Evolutionary conservation across 768 basidiomycete genomes (phyloP), one percentile per base, ranked within the genome.

Genomic region (Lactarius tabidus): DNA sequence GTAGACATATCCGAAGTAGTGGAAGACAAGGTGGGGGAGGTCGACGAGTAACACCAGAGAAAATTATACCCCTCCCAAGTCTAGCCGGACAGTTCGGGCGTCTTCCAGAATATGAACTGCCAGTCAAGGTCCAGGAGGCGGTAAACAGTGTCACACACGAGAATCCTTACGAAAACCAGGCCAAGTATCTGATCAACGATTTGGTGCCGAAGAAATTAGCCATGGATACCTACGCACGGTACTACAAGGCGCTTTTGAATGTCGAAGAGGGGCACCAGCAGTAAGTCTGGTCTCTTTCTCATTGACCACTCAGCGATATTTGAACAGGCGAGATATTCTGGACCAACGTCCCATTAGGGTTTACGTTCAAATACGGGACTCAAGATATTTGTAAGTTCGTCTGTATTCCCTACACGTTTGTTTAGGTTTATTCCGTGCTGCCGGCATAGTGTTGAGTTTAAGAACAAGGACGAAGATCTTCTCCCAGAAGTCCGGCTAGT

Each of bases 251-350:
- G 8, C 38, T 66, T 26, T 35, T 69, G 12, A 62, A 60, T 15
- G 35, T 69, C 2, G 58, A 67, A 48, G 74, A 75, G 43, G 77
- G 80, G 15, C 77, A 79, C 12, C 85, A 86, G 7, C 84, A 86
- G 72, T 69, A 75, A 29, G 80, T 86, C 5, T 71, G 74, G 31
- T 10, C 26, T 9, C 15, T 31, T 20, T 57, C 12, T 33, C 38
- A n/a, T 9, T 36, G 17, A 17, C 12, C 29, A n/a, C 10, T 76
- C 38, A 71, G 73, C 18, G 69, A 79, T 52, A 80, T 86, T 35
- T 6, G 26, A 8, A 6, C 9, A 66, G 65, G 39, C 39, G 29
- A 39, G 55, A 66, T 12, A 10, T 66, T 28, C 31, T 52, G 31
- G 18, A 41, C 26, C 65, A 61, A 53, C 60, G 12, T 15, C 51